Percentiles rank a stretch among this genome's conserved stretches.
Conservation (phyloP, 2,329 filamentous ascomycete species). For the Fusarium sp. region DNA sequence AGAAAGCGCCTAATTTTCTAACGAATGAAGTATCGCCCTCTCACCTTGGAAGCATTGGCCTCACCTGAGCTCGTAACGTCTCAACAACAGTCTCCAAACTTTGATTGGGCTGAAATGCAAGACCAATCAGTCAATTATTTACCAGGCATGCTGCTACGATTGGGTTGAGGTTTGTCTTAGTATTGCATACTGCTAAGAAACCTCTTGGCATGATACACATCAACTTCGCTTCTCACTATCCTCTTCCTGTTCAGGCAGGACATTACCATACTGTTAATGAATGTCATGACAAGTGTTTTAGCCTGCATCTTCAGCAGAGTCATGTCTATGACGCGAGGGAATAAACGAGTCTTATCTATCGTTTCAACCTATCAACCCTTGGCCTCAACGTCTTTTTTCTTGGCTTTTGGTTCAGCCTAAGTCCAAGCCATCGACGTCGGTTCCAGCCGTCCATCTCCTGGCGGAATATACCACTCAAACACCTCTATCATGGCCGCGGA, state of each 20-base stretch:
- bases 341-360: constrained; percentile 22
- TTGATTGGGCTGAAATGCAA: constrained; percentile 24
- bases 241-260: constrained; percentile 12
- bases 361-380: constrained; percentile 3
- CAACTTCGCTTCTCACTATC: background rate
- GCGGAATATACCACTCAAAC: background rate
- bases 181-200: constrained; percentile 26
- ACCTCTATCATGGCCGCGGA: constrained; percentile 17
- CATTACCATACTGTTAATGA: background rate
- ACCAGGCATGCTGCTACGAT: constrained; percentile 32
- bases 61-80: constrained; percentile 33
- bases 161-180: constrained; percentile 33
- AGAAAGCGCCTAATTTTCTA: constrained; percentile 21
- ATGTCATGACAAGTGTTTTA: constrained; percentile 11
- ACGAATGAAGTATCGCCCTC: constrained; percentile 18
- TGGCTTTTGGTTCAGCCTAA: constrained; percentile 15
- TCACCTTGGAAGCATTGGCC: constrained; percentile 16
- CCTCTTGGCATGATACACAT: constrained; percentile 27
- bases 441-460: constrained; percentile 9
- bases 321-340: constrained; percentile 35
- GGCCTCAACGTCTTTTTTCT: background rate
- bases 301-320: background rate
- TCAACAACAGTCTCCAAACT: constrained; percentile 31
- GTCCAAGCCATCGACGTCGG: constrained; percentile 1
- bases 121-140: constrained; percentile 30